Evolutionary conservation across 2,329 filamentous ascomycete genomes (phyloP).

Genomic region (Penicillium sp.): DNA sequence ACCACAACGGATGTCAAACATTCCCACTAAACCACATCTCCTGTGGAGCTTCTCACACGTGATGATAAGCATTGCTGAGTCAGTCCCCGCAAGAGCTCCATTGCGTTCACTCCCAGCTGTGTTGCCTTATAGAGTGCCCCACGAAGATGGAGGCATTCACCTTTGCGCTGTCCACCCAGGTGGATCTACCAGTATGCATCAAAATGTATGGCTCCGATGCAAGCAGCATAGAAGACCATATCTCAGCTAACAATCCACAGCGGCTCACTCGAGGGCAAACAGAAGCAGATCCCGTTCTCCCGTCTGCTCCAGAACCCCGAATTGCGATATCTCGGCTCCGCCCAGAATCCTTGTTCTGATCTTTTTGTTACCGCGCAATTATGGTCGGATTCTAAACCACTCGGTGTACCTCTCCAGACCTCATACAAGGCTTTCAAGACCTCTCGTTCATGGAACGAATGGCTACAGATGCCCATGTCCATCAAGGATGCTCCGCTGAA

Average conservation of each 20-base stretch:
- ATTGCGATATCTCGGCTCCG: conserved; percentile 83
- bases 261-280: conserved; percentile 74
- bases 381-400: conserved; percentile 92
- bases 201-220: conserved; percentile 56
- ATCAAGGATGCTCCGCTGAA: conserved; percentile 81
- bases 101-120: neutral
- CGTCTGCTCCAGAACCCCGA: conserved; percentile 76
- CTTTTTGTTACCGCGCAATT: conserved; percentile 91
- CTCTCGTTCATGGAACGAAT: conserved; percentile 82
- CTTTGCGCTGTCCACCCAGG: conserved; percentile 84
- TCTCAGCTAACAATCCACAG: conserved; percentile 42
- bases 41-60: conserved; percentile 1
- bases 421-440: conserved; percentile 87
- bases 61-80: conserved; percentile 12
- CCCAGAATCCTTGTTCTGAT: conserved; percentile 78
- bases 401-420: conserved; percentile 90
- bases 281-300: conserved; percentile 73
- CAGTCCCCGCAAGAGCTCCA: conserved; percentile 11
- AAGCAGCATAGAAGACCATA: neutral
- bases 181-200: conserved; percentile 69
- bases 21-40: no score
- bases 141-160: conserved; percentile 85
- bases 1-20: no score
- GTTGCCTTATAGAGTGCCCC: conserved; percentile 2
- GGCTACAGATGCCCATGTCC: conserved; percentile 82